Base-by-base conservation (phyloP, 2,329 filamentous ascomycete genomes). In the Alternaria rosae region DNA sequence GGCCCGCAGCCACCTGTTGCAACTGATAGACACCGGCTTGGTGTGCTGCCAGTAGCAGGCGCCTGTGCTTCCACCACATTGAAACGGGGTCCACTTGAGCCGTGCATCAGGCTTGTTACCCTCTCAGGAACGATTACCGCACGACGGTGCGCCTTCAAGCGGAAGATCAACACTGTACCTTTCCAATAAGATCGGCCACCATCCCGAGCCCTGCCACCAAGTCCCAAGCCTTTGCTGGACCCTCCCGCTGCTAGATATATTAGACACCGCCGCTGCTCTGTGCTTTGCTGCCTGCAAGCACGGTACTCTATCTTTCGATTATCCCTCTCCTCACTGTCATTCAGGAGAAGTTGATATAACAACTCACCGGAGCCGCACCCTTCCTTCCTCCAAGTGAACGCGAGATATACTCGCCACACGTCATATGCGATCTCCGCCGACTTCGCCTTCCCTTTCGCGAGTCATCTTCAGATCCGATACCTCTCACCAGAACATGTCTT, bases 231-330 rank as follows among this genome's bases (percentile, higher is more conserved):
- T 74, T 11, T 74, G 72, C 70, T 66, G 66, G 66, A 63, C 67
- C 66, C 66, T 76, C 66, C 70, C 70, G 68, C 71, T 72, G 69
- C 71, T 58, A 72, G 69, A 74, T 76, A 76, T 73, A 76, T 71
- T 73, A 64, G 66, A 69, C 67, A 58, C 66, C 67, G 69, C 70
- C 62, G 59, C 64, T 68, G 59, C 61, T 51, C 61, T 73, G 65
- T 69, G 62, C 66, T 54, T 61, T 66, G 43, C 58, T 65, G 59
- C 62, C 51, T 63, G 45, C 55, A 55, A 60, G 32, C 41, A 55
- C 64, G 55, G 54, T 59, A 62, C 57, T 57, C 64, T 45, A 25
- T 57, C 30, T 51, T 57, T 59, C 51, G 17, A 47, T 54, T 43
- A 47, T 57, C 53, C 57, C 56, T 56, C 50, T 59, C 59, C 44